phyloP scores from a whole-genome alignment of 139 green algal species.

The Coelastrella sp. region DNA sequence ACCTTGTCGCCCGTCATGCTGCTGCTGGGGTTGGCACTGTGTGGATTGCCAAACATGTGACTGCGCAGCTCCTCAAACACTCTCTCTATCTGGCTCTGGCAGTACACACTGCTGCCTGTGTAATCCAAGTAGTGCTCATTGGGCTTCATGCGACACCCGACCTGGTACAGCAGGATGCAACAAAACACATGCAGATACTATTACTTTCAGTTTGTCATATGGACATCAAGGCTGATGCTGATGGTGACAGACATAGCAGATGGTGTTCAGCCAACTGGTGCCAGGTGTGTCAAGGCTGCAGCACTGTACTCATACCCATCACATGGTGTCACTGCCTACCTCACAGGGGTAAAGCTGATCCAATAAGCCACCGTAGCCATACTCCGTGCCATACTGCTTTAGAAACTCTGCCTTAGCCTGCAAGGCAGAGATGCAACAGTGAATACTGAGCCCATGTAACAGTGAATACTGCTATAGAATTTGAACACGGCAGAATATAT shows the following conservation, averaged over 20 bases:
- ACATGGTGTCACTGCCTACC: conserved; percentile 35
- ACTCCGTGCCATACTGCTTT: conserved; percentile 42
- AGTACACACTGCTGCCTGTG: conserved; percentile 73
- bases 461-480: too few species aligned
- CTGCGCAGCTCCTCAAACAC: conserved; percentile 71
- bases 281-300: too few species aligned
- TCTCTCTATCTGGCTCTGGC: conserved; percentile 61
- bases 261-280: not conserved
- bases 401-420: conserved; percentile 47
- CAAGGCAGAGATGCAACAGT: not conserved
- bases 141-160: conserved; percentile 67
- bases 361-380: conserved; percentile 69
- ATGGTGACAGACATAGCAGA: not conserved
- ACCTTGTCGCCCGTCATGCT: conserved; percentile 58
- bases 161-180: too few species aligned
- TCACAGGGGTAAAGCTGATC: conserved; percentile 73
- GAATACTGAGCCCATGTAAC: too few species aligned
- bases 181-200: too few species aligned
- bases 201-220: too few species aligned
- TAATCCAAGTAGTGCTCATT: conserved; percentile 85
- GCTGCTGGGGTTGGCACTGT: conserved; percentile 76
- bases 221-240: too few species aligned
- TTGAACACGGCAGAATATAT: too few species aligned
- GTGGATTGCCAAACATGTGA: conserved; percentile 83
- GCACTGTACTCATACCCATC: too few species aligned